Conservation (phyloP, 257 asterid species). For the Rauvolfia tetraphylla region DNA sequence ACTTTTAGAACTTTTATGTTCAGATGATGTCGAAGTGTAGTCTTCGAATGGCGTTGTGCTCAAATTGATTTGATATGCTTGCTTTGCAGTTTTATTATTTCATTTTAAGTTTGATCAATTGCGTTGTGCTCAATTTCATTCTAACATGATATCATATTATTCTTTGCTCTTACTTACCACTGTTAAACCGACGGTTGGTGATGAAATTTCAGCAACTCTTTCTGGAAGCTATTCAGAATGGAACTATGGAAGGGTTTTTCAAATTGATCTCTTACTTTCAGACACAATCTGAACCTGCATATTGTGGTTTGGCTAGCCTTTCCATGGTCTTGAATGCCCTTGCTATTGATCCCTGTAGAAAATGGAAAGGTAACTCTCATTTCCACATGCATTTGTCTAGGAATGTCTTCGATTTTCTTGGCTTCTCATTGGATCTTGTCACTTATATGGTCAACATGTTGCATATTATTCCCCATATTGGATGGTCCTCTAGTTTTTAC, state of each 20-base stretch:
- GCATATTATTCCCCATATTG: not conserved
- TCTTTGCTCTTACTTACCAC: not conserved
- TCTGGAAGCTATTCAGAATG: slow-evolving; percentile 81
- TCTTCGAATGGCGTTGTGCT: not conserved
- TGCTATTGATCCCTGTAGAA: slow-evolving; percentile 94
- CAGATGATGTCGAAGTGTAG: not conserved
- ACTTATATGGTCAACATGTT: not conserved
- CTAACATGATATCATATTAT: not conserved
- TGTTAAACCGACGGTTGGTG: slow-evolving; percentile 15
- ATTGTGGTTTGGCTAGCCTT: slow-evolving; percentile 98
- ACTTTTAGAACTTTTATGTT: not conserved
- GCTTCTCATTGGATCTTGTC: not conserved
- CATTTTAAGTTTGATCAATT: not conserved
- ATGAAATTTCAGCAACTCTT: slow-evolving; percentile 70
- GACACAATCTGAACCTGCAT: slow-evolving; percentile 99
- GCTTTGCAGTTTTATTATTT: not conserved
- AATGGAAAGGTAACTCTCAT: slow-evolving; percentile 76
- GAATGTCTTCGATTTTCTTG: not conserved
- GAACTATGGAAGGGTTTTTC: slow-evolving; percentile 95
- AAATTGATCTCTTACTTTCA: slow-evolving; percentile 90
- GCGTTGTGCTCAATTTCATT: too few relatives aligned
- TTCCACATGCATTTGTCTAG: not conserved
- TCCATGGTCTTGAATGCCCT: slow-evolving; percentile 98
- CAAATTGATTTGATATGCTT: not conserved
- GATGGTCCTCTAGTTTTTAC: not conserved